Conservation (phyloP, 1,284 basidiomycete genomes). For the Malassezia restricta region DNA sequence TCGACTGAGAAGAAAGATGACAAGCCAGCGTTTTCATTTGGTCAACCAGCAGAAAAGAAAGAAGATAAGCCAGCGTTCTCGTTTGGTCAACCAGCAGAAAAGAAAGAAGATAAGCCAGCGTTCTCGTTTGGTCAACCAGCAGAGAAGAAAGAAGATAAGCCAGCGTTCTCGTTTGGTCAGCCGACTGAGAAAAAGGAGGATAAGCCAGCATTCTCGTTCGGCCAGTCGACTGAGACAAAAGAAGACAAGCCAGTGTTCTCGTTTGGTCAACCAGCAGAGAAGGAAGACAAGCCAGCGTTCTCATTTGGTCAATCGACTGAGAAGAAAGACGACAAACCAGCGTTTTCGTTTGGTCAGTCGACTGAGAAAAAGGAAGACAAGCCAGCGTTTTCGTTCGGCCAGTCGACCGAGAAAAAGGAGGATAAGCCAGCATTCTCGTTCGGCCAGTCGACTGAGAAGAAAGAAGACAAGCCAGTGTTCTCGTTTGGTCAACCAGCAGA, state of each 20-base stretch:
- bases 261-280: not conserved
- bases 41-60: not conserved
- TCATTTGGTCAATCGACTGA: conserved; percentile 18
- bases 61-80: not conserved
- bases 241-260: not conserved
- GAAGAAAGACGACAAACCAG: conserved; percentile 1
- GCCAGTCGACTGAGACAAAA: not conserved
- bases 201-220: conserved; percentile 8
- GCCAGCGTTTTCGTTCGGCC: conserved; percentile 8
- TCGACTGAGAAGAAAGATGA: conserved; percentile 11
- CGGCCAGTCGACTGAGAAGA: not conserved
- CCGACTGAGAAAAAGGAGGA: not conserved
- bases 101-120: conserved; percentile 3
- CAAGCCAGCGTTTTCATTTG: not conserved
- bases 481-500: conserved; percentile 1
- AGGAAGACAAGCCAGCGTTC: conserved; percentile 5
- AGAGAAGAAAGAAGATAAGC: conserved; percentile 2
- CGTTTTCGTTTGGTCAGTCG: conserved; percentile 3
- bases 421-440: not conserved
- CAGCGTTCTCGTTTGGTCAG: conserved; percentile 2
- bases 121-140: conserved; percentile 9
- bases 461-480: conserved; percentile 4
- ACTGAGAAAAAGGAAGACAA: not conserved
- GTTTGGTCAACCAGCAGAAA: conserved; percentile 1
- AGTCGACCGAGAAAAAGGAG: not conserved